phyloP scores from a whole-genome alignment of 1,139 yeast species.

The Sugiyamaella castrensis region DNA sequence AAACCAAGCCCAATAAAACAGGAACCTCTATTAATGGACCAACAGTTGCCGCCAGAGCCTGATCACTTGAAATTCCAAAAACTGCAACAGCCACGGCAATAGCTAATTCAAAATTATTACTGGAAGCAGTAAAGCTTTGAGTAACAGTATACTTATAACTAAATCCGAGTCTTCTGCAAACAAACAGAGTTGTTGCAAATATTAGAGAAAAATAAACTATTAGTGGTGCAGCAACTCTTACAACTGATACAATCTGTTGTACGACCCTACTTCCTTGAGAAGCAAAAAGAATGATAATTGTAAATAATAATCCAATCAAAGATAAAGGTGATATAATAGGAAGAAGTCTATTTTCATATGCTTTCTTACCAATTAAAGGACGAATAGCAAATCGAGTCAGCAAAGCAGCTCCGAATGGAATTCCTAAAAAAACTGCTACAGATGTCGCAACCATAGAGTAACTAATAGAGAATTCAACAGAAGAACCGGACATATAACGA shows the following conservation, averaged over 20 bases:
- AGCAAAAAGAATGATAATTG: constrained; percentile 53
- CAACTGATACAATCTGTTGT: constrained; percentile 49
- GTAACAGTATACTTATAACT: constrained; percentile 46
- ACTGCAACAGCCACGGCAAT: constrained; percentile 54
- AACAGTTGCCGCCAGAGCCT: constrained; percentile 59
- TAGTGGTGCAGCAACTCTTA: constrained; percentile 53
- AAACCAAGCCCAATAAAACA: constrained; percentile 45
- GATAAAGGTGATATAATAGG: constrained; percentile 50
- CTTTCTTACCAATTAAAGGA: constrained; percentile 33
- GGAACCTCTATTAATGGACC: constrained; percentile 61
- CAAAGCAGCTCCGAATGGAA: constrained; percentile 51
- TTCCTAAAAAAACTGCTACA: constrained; percentile 54
- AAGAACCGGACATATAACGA: constrained; percentile 37
- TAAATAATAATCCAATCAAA: constrained; percentile 51
- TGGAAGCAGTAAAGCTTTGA: constrained; percentile 57
- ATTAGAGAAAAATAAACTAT: constrained; percentile 47
- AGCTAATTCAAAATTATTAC: constrained; percentile 55
- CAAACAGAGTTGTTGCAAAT: constrained; percentile 46
- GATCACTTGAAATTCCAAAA: constrained; percentile 52
- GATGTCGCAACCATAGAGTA: constrained; percentile 49
- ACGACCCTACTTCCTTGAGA: constrained; percentile 50
- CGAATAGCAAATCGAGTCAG: constrained; percentile 41
- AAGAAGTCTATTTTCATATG: constrained; percentile 39
- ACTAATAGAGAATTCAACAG: constrained; percentile 29
- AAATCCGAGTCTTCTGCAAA: constrained; percentile 33